Base-by-base conservation (phyloP, 2,329 filamentous ascomycete genomes). In the Epichloe gansuensis region DNA sequence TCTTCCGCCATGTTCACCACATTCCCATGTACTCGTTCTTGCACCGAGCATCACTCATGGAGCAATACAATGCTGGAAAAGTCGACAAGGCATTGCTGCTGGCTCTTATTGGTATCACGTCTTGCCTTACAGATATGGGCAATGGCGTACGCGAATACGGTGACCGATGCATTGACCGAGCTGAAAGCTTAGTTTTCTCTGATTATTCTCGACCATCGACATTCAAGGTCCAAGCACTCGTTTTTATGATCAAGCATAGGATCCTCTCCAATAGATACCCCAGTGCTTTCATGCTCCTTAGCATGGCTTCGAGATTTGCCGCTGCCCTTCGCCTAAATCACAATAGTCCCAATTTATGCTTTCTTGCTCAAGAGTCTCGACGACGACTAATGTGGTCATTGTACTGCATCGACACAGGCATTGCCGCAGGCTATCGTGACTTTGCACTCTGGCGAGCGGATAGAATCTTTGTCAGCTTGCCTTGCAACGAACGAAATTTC, bases 21-120 rank as follows among this genome's bases (percentile, higher is more conserved):
- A 76, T 81, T 50, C 76, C 78, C 45, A 76, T 77, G 58, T 78
- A 77, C 65, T 78, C 76, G 11, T 81, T 81, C 53, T 64, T 81
- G 15, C 78, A 81, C 58, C 75, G 77, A 28, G 76, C 77, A 12
- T 81, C 78, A 2, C 72, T 81, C 25, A 79, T 80, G 76, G 77
- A 80, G 60, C 72, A 77, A 34, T 79, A 79, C 60, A 74, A 78
- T 56, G 72, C 75, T 4, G 77, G 76, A 47, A 76, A 76, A 56
- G 74, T 81, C 57, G 77, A 81, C 59, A 72, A 71, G 42, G 68
- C 76, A 2, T 66, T 81, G 6, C 67, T 81, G 4, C 68, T 80
- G 4, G 75, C 77, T 41, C 65, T 81, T 4, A 68, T 81, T 7
- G 78, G 77, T 48, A 77, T 81, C 59, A 79, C 77, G 2, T 75